Base-by-base conservation (phyloP, 2,329 filamentous ascomycete genomes). In the Colletotrichum tropicicola region DNA sequence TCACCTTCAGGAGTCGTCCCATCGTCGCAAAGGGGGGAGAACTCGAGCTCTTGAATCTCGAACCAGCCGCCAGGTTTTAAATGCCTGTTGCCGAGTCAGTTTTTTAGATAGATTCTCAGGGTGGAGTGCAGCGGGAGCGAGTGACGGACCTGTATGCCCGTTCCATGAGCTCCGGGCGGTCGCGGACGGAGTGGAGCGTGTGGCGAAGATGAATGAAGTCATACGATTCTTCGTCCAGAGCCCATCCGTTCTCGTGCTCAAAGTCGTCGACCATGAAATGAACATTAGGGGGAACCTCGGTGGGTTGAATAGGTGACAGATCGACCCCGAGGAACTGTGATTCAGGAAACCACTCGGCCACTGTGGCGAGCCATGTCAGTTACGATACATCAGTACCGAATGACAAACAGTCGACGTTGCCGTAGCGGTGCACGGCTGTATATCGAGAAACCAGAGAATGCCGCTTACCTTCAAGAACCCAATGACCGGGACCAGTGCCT, bases 211-310 rank as follows among this genome's bases (percentile, higher is more conserved):
- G 83, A 54, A 85, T 81, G 62, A 76, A 83, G 68, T 85, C 83
- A 57, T 83, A 84, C 15, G 76, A 74, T 65, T 80, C 73, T 5
- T 80, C 78, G 6, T 77, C 73, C 59, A 83, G 80, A 3, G 79
- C 77, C 83, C 83, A 86, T 15, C 83, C 83, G 17, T 80, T 81
- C 51, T 79, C 78, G 45, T 82, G 79, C 64, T 86, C 83, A 54
- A 85, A 81, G 68, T 86, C 83, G 70, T 85, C 83, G 39, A 85
- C 80, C 23, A 82, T 78, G 66, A 85, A 85, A 23, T 79, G 76
- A n/a, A 83, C 81, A 58, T 85, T 86, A 54, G 81, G 77, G 2
- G 83, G 83, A 0, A 85, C 82, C 71, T 80, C 83, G 49, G 80
- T 80, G 0, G 83, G 83, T 53, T 86, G 83, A 41, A 85, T 86